phyloP scores from a whole-genome alignment of 2,329 filamentous ascomycete species.

The Teratosphaeria gauchensis region DNA sequence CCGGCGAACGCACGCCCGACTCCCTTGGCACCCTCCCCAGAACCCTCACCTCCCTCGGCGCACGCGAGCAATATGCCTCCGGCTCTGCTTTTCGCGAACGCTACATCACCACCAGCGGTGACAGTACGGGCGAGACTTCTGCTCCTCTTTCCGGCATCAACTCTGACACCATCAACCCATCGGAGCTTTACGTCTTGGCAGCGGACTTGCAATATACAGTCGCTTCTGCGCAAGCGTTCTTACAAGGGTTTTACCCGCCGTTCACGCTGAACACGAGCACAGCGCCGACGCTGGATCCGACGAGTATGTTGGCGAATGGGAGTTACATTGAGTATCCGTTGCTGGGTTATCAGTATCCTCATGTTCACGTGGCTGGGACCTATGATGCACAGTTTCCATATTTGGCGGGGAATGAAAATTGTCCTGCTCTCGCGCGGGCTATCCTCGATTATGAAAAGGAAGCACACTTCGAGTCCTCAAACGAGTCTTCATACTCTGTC shows the following conservation, averaged over 20 bases:
- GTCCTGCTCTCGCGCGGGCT: constrained; percentile 23
- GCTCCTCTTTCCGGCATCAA: constrained; percentile 38
- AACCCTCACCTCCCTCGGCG: constrained; percentile 44
- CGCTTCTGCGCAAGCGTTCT: constrained; percentile 50
- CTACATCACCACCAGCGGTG: constrained; percentile 33
- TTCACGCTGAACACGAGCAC: constrained; percentile 23
- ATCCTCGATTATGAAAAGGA: constrained; percentile 33
- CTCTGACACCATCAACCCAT: constrained; percentile 32
- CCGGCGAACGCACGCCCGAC: constrained; percentile 46
- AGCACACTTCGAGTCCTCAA: constrained; percentile 31
- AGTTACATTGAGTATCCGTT: constrained; percentile 38
- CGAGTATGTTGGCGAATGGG: constrained; percentile 41
- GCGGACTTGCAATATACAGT: constrained; percentile 38
- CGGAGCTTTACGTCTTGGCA: constrained; percentile 40
- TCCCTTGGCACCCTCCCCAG: constrained; percentile 25
- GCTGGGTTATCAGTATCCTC: constrained; percentile 49
- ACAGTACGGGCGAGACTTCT: constrained; percentile 14
- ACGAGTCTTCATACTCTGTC: constrained; percentile 30
- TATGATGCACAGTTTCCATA: constrained; percentile 43
- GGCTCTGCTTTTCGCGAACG: constrained; percentile 44
- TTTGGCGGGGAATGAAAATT: constrained; percentile 33
- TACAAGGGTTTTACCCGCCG: constrained; percentile 52
- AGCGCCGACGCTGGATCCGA: constrained; percentile 24
- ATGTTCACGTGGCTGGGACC: constrained; percentile 34
- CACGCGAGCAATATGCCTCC: constrained; percentile 42